Conservation (phyloP, 2,329 filamentous ascomycete genomes). For the Trichoderma citrinoviride region DNA sequence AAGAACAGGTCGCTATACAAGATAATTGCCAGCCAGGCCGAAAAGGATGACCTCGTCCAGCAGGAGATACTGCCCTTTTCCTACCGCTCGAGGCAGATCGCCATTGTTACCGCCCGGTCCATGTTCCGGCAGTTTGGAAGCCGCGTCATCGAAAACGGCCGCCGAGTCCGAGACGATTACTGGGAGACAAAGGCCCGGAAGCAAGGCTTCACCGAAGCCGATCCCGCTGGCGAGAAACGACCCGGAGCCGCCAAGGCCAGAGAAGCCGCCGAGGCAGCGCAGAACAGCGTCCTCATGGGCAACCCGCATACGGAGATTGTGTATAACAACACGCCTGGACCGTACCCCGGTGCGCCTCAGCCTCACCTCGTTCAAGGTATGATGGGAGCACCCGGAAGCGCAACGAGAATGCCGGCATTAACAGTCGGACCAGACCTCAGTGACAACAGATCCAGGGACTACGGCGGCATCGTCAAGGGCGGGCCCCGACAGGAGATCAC, state of each 20-base stretch:
- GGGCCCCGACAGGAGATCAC: conserved; percentile 87
- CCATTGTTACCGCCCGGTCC: conserved; percentile 92
- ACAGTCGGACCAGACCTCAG: conserved; percentile 75
- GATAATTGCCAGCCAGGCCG: conserved; percentile 92
- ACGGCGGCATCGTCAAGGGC: conserved; percentile 71
- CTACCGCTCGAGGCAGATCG: conserved; percentile 96
- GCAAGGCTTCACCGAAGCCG: conserved; percentile 96
- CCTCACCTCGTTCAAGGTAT: conserved; percentile 70
- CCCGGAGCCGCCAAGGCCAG: conserved; percentile 87
- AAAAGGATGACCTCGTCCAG: conserved; percentile 93
- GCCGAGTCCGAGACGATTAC: conserved; percentile 93
- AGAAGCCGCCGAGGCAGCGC: conserved; percentile 69
- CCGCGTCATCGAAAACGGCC: conserved; percentile 83
- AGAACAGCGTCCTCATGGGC: conserved; percentile 59
- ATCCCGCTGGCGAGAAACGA: conserved; percentile 91
- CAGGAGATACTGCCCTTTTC: conserved; percentile 97
- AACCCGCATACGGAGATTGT: conserved; percentile 81
- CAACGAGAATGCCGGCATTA: conserved; percentile 79
- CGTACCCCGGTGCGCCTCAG: conserved; percentile 65
- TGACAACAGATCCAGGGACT: conserved; percentile 75
- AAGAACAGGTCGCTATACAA: conserved; percentile 96
- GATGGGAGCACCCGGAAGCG: conserved; percentile 62
- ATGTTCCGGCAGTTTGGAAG: conserved; percentile 99
- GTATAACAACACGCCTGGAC: conserved; percentile 71
- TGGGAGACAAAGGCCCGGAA: conserved; percentile 97